Evolutionary conservation across 139 green algal genomes (phyloP).

Genomic region (Closterium sp.): DNA sequence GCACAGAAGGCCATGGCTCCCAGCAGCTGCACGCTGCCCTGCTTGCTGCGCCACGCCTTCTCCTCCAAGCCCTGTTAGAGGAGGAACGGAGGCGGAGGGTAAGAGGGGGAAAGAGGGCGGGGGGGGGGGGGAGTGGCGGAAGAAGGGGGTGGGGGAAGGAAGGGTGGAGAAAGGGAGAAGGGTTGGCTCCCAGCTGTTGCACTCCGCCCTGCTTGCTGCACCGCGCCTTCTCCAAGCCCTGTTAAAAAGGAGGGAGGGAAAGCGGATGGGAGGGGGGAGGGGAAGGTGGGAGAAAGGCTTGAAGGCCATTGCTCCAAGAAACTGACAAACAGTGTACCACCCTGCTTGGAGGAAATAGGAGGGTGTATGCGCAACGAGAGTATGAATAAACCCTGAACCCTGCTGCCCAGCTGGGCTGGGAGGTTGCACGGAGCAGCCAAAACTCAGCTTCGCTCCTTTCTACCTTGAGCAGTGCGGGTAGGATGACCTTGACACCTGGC

Average conservation of each 20-base stretch:
- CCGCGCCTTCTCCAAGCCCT: conserved; percentile 77
- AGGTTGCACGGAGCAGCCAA: no score
- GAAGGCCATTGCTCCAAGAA: no score
- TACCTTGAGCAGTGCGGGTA: conserved; percentile 64
- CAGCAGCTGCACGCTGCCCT: conserved; percentile 87
- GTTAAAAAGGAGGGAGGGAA: neutral
- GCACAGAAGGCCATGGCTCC: conserved; percentile 94
- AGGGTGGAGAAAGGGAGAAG: neutral
- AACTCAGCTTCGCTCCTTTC: neutral
- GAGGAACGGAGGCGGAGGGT: no score
- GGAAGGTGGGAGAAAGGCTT: no score
- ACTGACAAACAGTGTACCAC: no score
- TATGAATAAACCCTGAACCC: no score
- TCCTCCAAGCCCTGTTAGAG: conserved; percentile 69
- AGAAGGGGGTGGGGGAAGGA: neutral
- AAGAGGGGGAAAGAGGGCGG: no score
- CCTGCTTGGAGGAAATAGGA: no score
- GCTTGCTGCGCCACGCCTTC: conserved; percentile 89
- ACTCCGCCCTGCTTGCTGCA: conserved; percentile 88
- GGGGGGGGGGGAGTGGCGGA: no score
- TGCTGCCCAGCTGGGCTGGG: no score
- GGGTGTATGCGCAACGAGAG: no score
- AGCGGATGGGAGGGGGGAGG: neutral
- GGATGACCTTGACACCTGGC: conserved; percentile 90
- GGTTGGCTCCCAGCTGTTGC: neutral